phyloP scores from a whole-genome alignment of 192 early-diverging fungal genomes.

The Geosiphon pyriformis region DNA sequence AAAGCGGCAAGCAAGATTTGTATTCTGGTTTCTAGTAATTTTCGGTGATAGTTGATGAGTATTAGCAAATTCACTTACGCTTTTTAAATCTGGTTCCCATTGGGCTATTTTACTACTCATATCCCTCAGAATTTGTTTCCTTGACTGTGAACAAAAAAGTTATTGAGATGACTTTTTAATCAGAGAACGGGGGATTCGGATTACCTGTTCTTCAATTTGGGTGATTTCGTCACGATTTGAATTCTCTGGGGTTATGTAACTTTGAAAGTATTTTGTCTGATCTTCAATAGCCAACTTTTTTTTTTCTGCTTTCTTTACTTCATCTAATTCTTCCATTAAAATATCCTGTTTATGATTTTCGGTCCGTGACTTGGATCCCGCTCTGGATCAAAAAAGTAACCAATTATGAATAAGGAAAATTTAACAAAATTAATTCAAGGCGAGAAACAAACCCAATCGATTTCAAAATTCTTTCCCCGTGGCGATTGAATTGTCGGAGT shows the following conservation, averaged over 20 bases:
- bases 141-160: neutral
- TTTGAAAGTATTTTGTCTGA: constrained; percentile 70
- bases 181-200: neutral
- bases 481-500: constrained; percentile 84
- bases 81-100: constrained; percentile 31
- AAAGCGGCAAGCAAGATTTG: neutral
- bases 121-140: neutral
- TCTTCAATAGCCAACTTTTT: constrained; percentile 71
- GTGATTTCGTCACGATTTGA: constrained; percentile 23
- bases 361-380: constrained; percentile 1
- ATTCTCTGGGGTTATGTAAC: constrained; percentile 41
- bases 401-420: neutral
- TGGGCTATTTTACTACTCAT: neutral
- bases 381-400: constrained; percentile 1
- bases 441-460: constrained; percentile 23
- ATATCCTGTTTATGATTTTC: constrained; percentile 54
- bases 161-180: neutral
- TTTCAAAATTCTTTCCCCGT: constrained; percentile 76
- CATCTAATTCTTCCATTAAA: constrained; percentile 63
- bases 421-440: constrained; percentile 24
- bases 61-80: constrained; percentile 15
- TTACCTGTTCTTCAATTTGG: neutral
- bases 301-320: constrained; percentile 38
- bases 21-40: no score
- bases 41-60: neutral